Evolutionary conservation across 2,329 filamentous ascomycete genomes (phyloP), one percentile per base, ranked within the genome.

Genomic region (Zopfia rhizophila): DNA sequence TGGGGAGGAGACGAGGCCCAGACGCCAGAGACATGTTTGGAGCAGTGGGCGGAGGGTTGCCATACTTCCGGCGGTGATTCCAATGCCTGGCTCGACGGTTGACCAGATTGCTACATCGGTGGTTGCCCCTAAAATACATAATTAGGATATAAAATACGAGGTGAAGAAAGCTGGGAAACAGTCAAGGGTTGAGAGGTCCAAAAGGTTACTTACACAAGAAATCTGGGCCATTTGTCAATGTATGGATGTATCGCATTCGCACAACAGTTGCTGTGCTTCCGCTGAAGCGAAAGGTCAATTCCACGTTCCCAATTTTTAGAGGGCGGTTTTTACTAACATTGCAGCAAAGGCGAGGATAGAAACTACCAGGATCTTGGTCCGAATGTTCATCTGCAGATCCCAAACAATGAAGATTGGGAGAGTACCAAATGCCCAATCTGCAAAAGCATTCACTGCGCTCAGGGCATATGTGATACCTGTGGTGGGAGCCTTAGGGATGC

Each of bases 191-290:
- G 16, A 6, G n/a, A 46, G 23, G 33, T 10, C 4, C 7, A 22
- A 3, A 30, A 28, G 7, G 25, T 16, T 11, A 48, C 61, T 50
- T 60, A 69, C 61, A 75, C 3, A 76, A 53, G 40, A 75, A 76
- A 45, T 76, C 73, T n/a, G 75, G 69, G 4, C 57, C 63, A 19
- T 76, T 60, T 1, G 61, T 56, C 18, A 77, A 53, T 51, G 71
- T 58, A 45, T 72, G 54, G 48, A 68, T 60, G 60, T 77, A 73
- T 4, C 74, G 72, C 48, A 79, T 70, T 28, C 79, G 73, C 7
- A 80, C 72, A 3, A 75, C 67, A 0, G 77, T 79, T 17, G 75
- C 78, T 41, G 78, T 73, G 55, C 82, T 82, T 19, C 82, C 85
- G 31, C 65, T 69, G 25, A 8, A 19, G n/a, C 16, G 11, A 22